Base-by-base conservation (phyloP, 148 eudicot genomes). In the Amaranthus hypochondriacus region DNA sequence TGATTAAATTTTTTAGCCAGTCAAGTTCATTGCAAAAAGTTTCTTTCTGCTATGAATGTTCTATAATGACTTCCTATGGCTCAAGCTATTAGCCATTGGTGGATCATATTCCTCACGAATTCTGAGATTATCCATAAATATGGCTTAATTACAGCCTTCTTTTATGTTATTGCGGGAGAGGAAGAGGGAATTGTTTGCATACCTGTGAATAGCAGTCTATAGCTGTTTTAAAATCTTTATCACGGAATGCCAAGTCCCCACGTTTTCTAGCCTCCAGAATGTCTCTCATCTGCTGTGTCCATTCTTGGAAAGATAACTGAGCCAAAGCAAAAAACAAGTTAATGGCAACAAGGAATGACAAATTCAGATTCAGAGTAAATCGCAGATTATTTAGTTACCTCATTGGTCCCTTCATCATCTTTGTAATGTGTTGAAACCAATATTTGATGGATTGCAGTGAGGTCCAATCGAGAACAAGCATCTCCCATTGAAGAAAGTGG, bases 261-360 rank as follows among this genome's bases (percentile, higher is more conserved):
- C 91, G 94, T 79, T 94, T 94, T 86, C 98, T 84, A n/a, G 97
- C 93, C 75, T 94, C 98, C 77, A 94, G 75, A 81, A 87, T 83
- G 72, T 94, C 98, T 85, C 92, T 89, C 97, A 94, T 94, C 79
- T 94, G 98, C 63, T 91, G 98, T 59, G 98, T 91, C 98, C 98
- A 94, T 80, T 94, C 98, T 91, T 94, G 98, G 66, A 94, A 94
- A 71, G 98, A 94, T 52, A 94, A 78, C 98, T 91, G 77, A n/a
- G 66, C 11, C 54, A 75, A 68, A 42, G 49, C 66, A 63, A 58
- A 77, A 13, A 48, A 28, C 53, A 58, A 0, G 43, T 49, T 55
- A 77, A 48, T 66, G 62, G 57, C 44, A 61, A 72, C 70, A 75
- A 6, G 66, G 54, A 28, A 52, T 18, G 48, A 21, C 15, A 59